Evolutionary conservation across 1,284 basidiomycete species (phyloP), one percentile per base, ranked within the genome.

Genomic region (Taiwanofungus camphoratus): DNA sequence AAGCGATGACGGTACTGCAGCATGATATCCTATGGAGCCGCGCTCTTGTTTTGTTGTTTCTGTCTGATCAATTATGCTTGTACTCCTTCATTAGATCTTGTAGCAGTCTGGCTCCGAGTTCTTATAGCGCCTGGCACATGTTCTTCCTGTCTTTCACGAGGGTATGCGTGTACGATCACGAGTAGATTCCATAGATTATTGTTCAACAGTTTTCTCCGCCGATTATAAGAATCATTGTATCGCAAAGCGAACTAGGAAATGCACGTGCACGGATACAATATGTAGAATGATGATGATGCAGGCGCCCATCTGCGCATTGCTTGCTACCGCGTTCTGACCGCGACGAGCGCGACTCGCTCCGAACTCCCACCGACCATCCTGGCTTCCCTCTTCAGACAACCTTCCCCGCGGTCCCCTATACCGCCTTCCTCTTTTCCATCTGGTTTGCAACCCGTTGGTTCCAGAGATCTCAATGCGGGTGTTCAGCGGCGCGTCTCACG

Each of bases 371-470:
- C 42, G 18, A 39, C 32, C 55, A 59, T 41, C 52, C 58, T 63
- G 58, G 60, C 61, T 44, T 64, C 61, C 41, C 51, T 66, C 50
- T 62, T 64, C 53, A 58, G 58, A 35, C 61, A 62, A 36, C 52
- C 69, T 36, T 59, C 68, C 27, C 66, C 70, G 55, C 77, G 77
- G 58, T 59, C 71, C 39, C 66, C 70, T 45, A 61, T 65, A 35
- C 67, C 72, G 41, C 67, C 73, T 13, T 68, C 77, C 16, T 64
- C 77, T n/a, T 77, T 73, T 57, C 69, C 74, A 5, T 53, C 68
- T 19, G 69, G 71, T 32, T 69, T 81, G 24, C 74, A 73, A 37
- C 78, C 80, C 18, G 68, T 77, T 50, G 73, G 70, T 2, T 71
- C 74, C 4, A 69, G 67, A 50, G 75, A 79, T 63, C 44, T 60